phyloP scores from a whole-genome alignment of 2,329 filamentous ascomycete genomes.

The Aspergillus luchuensis region DNA sequence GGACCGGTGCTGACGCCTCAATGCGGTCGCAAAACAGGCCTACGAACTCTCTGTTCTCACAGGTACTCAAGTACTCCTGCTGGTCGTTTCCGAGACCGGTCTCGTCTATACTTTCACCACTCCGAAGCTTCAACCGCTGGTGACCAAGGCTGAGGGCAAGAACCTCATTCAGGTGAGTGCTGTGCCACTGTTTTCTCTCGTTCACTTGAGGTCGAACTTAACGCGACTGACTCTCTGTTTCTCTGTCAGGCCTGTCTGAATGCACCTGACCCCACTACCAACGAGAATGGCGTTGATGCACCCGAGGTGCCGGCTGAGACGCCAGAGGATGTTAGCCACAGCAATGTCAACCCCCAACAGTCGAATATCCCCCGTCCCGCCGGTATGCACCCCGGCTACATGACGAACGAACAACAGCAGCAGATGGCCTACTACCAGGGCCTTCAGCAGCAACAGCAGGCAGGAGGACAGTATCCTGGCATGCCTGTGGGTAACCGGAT shows the following conservation, averaged over 20 bases:
- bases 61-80: slow-evolving; percentile 91
- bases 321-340: slow-evolving; percentile 81
- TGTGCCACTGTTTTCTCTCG: background rate
- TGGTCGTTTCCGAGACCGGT: slow-evolving; percentile 96
- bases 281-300: slow-evolving; percentile 79
- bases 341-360: slow-evolving; percentile 71
- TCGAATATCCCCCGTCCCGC: slow-evolving; percentile 67
- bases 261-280: slow-evolving; percentile 84
- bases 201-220: background rate
- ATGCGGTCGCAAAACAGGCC: slow-evolving; percentile 60
- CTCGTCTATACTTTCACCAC: slow-evolving; percentile 98
- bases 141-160: slow-evolving; percentile 98
- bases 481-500: slow-evolving; percentile 78
- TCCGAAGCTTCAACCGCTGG: slow-evolving; percentile 94
- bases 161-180: slow-evolving; percentile 90
- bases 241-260: slow-evolving; percentile 86
- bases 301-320: slow-evolving; percentile 75
- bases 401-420: slow-evolving; percentile 67
- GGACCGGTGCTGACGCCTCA: slow-evolving; percentile 17
- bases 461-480: slow-evolving; percentile 67
- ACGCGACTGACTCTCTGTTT: slow-evolving; percentile 21
- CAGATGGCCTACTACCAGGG: slow-evolving; percentile 83
- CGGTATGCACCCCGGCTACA: slow-evolving; percentile 70
- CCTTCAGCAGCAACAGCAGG: slow-evolving; percentile 69
- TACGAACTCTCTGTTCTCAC: slow-evolving; percentile 98